Base-by-base conservation (phyloP, 78 protist genomes). In the Dictyostelium brefeldianum region DNA sequence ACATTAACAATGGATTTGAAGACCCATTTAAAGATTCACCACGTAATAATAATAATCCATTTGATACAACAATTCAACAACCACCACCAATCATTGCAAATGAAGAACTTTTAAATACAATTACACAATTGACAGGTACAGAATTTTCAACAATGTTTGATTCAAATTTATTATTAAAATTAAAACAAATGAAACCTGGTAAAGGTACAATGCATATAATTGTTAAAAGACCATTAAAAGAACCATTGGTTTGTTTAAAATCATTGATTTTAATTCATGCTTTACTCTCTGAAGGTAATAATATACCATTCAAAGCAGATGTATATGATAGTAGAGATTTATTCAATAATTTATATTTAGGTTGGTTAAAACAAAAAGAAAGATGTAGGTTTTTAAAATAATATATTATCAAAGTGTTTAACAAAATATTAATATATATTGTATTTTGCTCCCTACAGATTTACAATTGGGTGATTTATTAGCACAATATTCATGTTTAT, bases 321-420 rank as follows among this genome's bases (percentile, higher is more conserved):
- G 59, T 50, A 9, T 77, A 62, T 77, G 92, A 87, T 27, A 87
- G 78, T 77, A 87, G 64, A 50, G 92, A 87, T 77, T 50, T 87
- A 50, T 87, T 87, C 50, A 50, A 87, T 50, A 87, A 87, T 77
- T 77, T 87, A 74, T 54, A 77, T 77, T 69, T 87, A 75, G 92
- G 92, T 64, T 87, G 92, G 92, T 50, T 67, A 64, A 87, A 87
- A 77, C 92, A 87, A 77, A 84, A 59, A 74, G 92, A 87, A 6
- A 87, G 53, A 77, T 87, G 92, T 85, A 85, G 4, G 78, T 82
- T 14, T 47, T 20, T 50, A 47, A 17, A 31, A 11, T 29, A 25
- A 46, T 20, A 51, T 22, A 47, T 5, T 8, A 43, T 5, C 3
- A 69, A 51, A 43, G 65, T 29, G 7, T 14, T 31, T 48, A 25